Evolutionary conservation across 1,139 yeast genomes (phyloP), one percentile per base, ranked within the genome.

Genomic region (Pichia sp.): DNA sequence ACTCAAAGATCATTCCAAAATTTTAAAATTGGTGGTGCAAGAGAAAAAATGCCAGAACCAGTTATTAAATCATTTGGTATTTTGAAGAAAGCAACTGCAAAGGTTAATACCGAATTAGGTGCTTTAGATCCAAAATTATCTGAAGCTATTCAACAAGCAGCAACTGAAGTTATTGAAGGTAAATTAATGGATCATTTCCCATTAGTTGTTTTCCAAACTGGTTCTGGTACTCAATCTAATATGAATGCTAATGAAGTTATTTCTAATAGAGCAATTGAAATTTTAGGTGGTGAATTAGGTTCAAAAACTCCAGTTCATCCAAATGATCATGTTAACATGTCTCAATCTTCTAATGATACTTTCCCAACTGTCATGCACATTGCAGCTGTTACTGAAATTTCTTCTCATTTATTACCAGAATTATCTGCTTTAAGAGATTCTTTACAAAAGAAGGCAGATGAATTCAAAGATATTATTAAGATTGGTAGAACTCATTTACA

Each of bases 361-460:
- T 87, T 90, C 85, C 98, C 98, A 56, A 90, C 98, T 31, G 98
- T 92, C 48, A 92, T 92, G 98, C 98, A 92, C 72, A 92, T 92
- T 69, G 97, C 98, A 43, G 97, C 97, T 29, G 96, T 90, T 50
- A 76, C 85, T 42, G 96, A 92, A 71, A 86, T 92, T 69, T 73
- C 82, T 46, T 63, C 76, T 59, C 71, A 74, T 43, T 75, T 94
- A 65, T 59, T 92, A 45, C 98, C 98, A 31, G 85, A 87, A 60
- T 74, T 92, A 61, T 73, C 77, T 49, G 74, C 72, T 44, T 80
- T 92, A 61, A 85, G 86, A 67, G 87, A 83, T 60, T 75, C 96
- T 27, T 71, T 94, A 55, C 76, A 77, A 48, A 74, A 67, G 53
- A 92, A 92, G 72, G 65, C 90, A 40, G 80, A 83, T 44, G 97